Base-by-base conservation (phyloP, 2,329 filamentous ascomycete species). In the Calonectria hongkongensis region DNA sequence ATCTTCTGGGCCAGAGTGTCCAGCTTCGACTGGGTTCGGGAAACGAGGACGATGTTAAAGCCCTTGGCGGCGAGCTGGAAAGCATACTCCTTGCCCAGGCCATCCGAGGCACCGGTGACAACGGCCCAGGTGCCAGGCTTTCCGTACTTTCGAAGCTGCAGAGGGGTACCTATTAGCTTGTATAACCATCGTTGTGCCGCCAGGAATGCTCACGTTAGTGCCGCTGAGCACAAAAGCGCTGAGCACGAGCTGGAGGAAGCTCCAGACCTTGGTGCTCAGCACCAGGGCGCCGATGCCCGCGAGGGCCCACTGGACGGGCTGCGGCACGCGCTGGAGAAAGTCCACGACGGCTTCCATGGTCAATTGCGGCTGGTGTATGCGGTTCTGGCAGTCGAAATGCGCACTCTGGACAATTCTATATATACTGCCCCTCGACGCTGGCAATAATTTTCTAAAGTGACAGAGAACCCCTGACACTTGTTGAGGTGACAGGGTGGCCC, bases 31-130 rank as follows among this genome's bases (percentile, higher is more conserved):
- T 94, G 90, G n/a, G 97, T 98, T 80, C 97, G 96, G 56, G 97
- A 98, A 74, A 99, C 93, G 78, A 99, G 94, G 74, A 99, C 88
- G 79, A 98, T 89, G 86, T 98, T 98, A 91, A 96, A 99, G 80
- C 96, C 96, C 83, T 97, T 96, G 74, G 91, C 88, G 28, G 97
- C 96, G 70, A 99, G 92, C 84, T 98, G 95, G 39, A 94, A 89
- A 45, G 96, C 95, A 83, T 95, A 99, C 87, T 99, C 97, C 86
- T 98, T 98, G 83, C 97, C 97, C 75, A 99, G 92, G 76, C 97
- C 97, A 85, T 99, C 97, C 13, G 96, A 98, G 65, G 96, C 97
- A 75, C 97, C 97, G 30, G 97, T 99, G 48, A 99, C 90, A 68
- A 99, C 91, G 39, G 95, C 97, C 96, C 96, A 99, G 71, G 94